These are phyloP conservation scores for Capsicum chinense DNA, from an alignment of 257 asterid species.

Conservation along the genomic window DNA sequence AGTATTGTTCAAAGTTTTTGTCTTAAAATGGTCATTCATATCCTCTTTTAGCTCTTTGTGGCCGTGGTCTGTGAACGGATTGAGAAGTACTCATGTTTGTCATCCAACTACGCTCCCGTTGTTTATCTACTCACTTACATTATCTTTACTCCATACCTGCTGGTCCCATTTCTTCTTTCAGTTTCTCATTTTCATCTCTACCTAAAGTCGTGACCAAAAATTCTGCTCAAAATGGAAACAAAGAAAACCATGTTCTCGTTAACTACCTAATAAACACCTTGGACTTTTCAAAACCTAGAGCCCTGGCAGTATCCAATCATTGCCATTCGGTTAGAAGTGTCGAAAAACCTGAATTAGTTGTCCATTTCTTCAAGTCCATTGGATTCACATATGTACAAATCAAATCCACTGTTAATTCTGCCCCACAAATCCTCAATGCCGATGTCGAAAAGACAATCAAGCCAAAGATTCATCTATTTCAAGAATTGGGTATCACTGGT, in stretches of 20 bases:
- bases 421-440: conserved; percentile 37
- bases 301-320: neutral
- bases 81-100: conserved; percentile 20
- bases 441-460: conserved; percentile 38
- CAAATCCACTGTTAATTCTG: conserved; percentile 1
- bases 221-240: conserved; percentile 18
- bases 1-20: conserved; percentile 1
- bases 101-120: neutral
- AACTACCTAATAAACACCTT: conserved; percentile 30
- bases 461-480: conserved; percentile 38
- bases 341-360: conserved; percentile 27
- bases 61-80: neutral
- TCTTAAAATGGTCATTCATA: neutral
- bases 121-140: neutral
- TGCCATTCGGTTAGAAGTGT: conserved; percentile 14
- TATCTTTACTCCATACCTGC: neutral
- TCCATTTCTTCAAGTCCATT: conserved; percentile 21
- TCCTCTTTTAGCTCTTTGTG: neutral
- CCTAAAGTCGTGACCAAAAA: neutral
- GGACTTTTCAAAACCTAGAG: conserved; percentile 30
- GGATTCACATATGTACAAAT: conserved; percentile 34
- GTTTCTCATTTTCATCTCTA: conserved; percentile 12
- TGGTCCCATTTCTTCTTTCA: neutral
- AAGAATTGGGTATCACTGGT: conserved; percentile 44
- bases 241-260: conserved; percentile 16